These are phyloP conservation scores for Candida sphagnicola DNA, from an alignment of 805 yeast species.

Conservation along the genomic window DNA sequence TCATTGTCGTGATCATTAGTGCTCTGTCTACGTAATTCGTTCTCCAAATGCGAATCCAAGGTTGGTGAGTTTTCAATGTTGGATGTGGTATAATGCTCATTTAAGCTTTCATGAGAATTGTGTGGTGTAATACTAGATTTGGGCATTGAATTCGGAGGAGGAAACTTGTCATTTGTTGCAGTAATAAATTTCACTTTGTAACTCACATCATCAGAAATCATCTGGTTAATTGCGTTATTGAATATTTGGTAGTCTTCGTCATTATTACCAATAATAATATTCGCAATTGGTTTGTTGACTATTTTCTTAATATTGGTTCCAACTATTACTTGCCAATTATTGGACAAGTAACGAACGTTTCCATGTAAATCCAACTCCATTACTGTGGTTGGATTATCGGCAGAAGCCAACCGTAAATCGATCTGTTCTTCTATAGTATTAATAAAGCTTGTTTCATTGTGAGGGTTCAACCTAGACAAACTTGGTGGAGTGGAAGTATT, in stretches of 20 bases:
- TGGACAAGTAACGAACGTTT: conserved; percentile 66
- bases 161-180: conserved; percentile 29
- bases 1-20: background rate
- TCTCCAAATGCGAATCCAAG: too few species aligned
- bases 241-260: conserved; percentile 66
- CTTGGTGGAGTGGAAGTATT: background rate
- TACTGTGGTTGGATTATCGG: conserved; percentile 69
- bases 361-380: conserved; percentile 82
- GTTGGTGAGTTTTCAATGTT: background rate
- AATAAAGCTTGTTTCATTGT: conserved; percentile 7
- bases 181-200: conserved; percentile 74
- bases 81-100: background rate
- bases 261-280: conserved; percentile 58
- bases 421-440: conserved; percentile 39
- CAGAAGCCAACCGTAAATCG: conserved; percentile 61
- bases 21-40: background rate
- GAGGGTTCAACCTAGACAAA: background rate
- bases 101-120: conserved; percentile 17
- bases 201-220: conserved; percentile 71
- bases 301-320: conserved; percentile 61
- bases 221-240: conserved; percentile 61
- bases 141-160: conserved; percentile 1
- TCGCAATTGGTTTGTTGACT: conserved; percentile 53
- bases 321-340: conserved; percentile 74
- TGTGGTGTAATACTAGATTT: conserved; percentile 21